Base-by-base conservation (phyloP, 345 rosid species). In the Diplotaxis tenuifolia region DNA sequence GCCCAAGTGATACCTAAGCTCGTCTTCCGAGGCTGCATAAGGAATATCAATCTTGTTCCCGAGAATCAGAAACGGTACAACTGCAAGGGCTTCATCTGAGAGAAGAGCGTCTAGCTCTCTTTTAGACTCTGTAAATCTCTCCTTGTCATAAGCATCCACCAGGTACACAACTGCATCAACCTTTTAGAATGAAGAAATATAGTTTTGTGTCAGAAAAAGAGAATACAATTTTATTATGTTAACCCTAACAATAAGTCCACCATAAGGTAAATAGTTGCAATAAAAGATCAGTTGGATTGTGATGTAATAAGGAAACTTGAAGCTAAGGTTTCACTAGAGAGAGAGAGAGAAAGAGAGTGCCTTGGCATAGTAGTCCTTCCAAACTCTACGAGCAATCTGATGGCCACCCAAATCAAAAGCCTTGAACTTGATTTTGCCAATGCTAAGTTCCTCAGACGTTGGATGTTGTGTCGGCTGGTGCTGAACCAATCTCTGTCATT, bases 351-450 rank as follows among this genome's bases (percentile, higher is more conserved):
- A 88, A 2, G 32, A 50, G 62, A 25, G 36, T 53, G 86, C 96
- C 91, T 89, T 87, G 10, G 93, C 88, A 56, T 87, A 89, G 75
- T 89, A 87, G 82, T 89, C 96, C 69, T 89, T 89, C 96, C 96
- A 89, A 21, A 89, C 96, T 11, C 96, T 72, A 3, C 96, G 81
- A 47, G 91, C 96, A 82, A 89, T 89, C 82, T 89, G 96, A 77
- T 89, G 96, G 28, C 96, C 96, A 3, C 93, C 93, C 84, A 89
- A 86, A 80, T 89, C 96, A 80, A 89, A 86, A 31, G 93, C 93
- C 81, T 89, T 89, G 56, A 89, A 89, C 82, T 86, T 89, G 78
- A 89, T 89, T 76, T 86, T 81, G 20, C 96, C 96, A 78, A 89
- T 89, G 73, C 91, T 86, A 62, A 89, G 81, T 75, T 89, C 96